Evolutionary conservation across 1,284 basidiomycete species (phyloP).

Genomic region (Ceratobasidium sp.): DNA sequence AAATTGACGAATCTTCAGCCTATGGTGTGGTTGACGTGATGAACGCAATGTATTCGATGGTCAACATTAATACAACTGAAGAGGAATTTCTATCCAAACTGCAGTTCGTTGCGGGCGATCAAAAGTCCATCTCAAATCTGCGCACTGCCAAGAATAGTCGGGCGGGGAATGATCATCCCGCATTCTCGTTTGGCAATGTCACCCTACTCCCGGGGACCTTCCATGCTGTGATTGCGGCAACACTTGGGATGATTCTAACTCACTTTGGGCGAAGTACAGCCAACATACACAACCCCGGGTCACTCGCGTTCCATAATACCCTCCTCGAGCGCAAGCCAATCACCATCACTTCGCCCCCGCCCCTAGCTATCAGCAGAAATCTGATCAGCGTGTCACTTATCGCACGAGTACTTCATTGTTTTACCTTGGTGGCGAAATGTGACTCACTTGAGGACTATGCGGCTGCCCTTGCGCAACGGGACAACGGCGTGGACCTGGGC

Average conservation of each 20-base stretch:
- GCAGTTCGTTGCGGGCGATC: slow-evolving; percentile 57
- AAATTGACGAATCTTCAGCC: slow-evolving; percentile 60
- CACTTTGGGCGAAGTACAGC: slow-evolving; percentile 56
- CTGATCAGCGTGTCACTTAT: slow-evolving; percentile 58
- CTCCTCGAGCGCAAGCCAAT: slow-evolving; percentile 56
- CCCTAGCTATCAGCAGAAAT: slow-evolving; percentile 57
- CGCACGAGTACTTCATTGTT: slow-evolving; percentile 57
- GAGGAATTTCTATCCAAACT: slow-evolving; percentile 48
- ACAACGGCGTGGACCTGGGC: slow-evolving; percentile 49
- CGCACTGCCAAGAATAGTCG: slow-evolving; percentile 55
- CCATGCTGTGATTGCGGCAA: slow-evolving; percentile 59
- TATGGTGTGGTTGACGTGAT: slow-evolving; percentile 58
- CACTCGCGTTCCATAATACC: slow-evolving; percentile 57
- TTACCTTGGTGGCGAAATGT: slow-evolving; percentile 53
- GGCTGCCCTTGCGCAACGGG: slow-evolving; percentile 7
- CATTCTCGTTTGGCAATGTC: background rate
- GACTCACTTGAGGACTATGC: slow-evolving; percentile 53
- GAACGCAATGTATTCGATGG: slow-evolving; percentile 54
- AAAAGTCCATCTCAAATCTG: slow-evolving; percentile 58
- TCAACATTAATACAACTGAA: slow-evolving; percentile 49
- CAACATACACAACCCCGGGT: slow-evolving; percentile 56
- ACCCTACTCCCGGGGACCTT: slow-evolving; percentile 56
- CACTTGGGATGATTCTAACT: slow-evolving; percentile 55
- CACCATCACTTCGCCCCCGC: slow-evolving; percentile 52
- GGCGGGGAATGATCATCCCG: slow-evolving; percentile 56